Evolutionary conservation across 2,329 filamentous ascomycete genomes (phyloP).

Genomic region (Exophiala spinifera): DNA sequence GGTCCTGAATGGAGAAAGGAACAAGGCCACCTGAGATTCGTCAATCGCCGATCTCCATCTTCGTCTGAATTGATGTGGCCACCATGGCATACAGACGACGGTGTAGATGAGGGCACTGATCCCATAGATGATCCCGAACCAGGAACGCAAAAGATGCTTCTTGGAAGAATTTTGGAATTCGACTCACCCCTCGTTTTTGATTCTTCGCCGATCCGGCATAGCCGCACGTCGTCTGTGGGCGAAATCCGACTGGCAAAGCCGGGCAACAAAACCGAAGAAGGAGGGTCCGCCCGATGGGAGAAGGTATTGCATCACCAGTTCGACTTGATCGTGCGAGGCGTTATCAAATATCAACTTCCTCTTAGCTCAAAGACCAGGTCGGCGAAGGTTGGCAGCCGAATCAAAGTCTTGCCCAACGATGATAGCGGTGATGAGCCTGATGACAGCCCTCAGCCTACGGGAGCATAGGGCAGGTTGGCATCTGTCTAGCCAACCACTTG

Average conservation of each 20-base stretch:
- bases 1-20: slow-evolving; percentile 23
- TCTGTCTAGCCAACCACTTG: no score
- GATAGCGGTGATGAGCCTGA: slow-evolving; percentile 28
- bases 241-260: slow-evolving; percentile 79
- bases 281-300: slow-evolving; percentile 84
- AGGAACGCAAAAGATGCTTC: slow-evolving; percentile 74
- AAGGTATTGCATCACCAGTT: slow-evolving; percentile 87
- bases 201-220: slow-evolving; percentile 78
- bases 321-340: slow-evolving; percentile 85
- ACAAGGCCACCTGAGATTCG: slow-evolving; percentile 32
- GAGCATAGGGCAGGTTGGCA: neutral
- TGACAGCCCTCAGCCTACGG: neutral
- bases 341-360: slow-evolving; percentile 75
- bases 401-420: slow-evolving; percentile 40
- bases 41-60: slow-evolving; percentile 24
- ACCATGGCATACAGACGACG: slow-evolving; percentile 30
- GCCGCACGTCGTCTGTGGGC: slow-evolving; percentile 69
- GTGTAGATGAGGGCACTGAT: slow-evolving; percentile 58
- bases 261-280: slow-evolving; percentile 80
- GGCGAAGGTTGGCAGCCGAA: slow-evolving; percentile 45
- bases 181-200: slow-evolving; percentile 88
- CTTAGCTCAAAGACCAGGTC: slow-evolving; percentile 54
- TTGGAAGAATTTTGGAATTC: slow-evolving; percentile 84
- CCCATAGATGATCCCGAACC: slow-evolving; percentile 62
- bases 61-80: slow-evolving; percentile 19